Percentiles rank a stretch among this genome's conserved stretches.
phyloP scores from a whole-genome alignment of 805 yeast genomes.

The Spathaspora girioi region DNA sequence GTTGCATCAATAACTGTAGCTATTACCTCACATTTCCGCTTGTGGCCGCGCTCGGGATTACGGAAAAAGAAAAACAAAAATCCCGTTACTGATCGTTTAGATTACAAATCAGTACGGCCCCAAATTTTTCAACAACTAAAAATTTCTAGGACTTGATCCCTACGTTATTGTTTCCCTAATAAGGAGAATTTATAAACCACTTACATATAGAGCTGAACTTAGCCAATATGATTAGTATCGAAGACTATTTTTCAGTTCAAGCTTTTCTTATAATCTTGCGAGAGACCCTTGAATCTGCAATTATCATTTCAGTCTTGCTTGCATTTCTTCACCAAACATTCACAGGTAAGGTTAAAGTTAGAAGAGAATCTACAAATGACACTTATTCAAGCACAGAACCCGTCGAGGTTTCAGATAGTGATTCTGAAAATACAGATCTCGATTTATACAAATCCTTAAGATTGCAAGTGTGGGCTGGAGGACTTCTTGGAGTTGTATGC shows the following conservation, averaged over 20 bases:
- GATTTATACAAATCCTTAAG: constrained; percentile 21
- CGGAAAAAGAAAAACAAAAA: not conserved
- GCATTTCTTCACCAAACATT: constrained; percentile 64
- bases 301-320: constrained; percentile 69
- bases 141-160: not conserved
- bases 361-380: not conserved
- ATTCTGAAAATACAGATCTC: not conserved
- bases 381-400: constrained; percentile 4
- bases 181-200: too few species aligned
- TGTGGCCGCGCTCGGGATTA: not conserved
- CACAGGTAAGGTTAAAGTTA: not conserved
- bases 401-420: not conserved
- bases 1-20: too few species aligned
- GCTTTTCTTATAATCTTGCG: constrained; percentile 70
- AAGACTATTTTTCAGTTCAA: constrained; percentile 61
- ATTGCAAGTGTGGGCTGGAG: constrained; percentile 44
- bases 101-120: not conserved
- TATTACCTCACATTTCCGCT: not conserved
- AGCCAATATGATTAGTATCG: constrained; percentile 7
- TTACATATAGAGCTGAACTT: too few species aligned
- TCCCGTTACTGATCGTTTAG: not conserved
- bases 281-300: constrained; percentile 74
- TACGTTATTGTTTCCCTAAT: not conserved
- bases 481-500: constrained; percentile 33
- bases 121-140: not conserved